Base-by-base conservation (phyloP, 441 rosid genomes). In the Arabidopsis hybrid region DNA sequence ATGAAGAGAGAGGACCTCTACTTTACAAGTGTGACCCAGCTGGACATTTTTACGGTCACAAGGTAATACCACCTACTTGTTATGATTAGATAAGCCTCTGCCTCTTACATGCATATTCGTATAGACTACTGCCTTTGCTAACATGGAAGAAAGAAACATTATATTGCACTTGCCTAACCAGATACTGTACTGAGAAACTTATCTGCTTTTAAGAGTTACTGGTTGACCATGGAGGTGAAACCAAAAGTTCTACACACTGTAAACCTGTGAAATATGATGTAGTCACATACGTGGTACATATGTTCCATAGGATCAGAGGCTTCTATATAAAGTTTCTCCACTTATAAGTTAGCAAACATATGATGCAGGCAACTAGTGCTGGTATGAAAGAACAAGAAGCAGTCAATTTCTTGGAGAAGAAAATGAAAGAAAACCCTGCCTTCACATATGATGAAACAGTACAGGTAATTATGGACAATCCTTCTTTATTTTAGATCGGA, bases 1-100 rank as follows among this genome's bases (percentile, higher is more conserved):
- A 95, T 74, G 97, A 95, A 47, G 99, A 95, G 86, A 80, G 73
- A 45, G 99, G 99, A 61, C 97, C 97, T 58, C 83, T 82, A 53
- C 94, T 95, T 35, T 95, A 87, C 84, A 93, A 95, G 65, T 95
- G 98, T 87, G 99, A 95, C 75, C 99, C 99, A 35, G 99, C 99
- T 32, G 98, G 99, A 63, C 98, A 91, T 80, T 95, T 90, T 82
- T 93, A 81, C 58, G 99, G 99, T 13, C 99, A 95, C 88, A 95
- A 89, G 98, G 99, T 95, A 82, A 47, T 60, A 39, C 67, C 59
- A 55, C 63, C 51, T 43, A 8, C 36, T 26, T 56, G 13, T 42
- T 55, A 49, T 58, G 56, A 2, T 60, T 47, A 6, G 14, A 8
- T 68, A 18, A 46, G n/a, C 35, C 6, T 56, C 53, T 12, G 11